Percentiles rank a stretch among this genome's conserved stretches.
Conservation (phyloP, 768 basidiomycete genomes). For the Pholiota microspora region DNA sequence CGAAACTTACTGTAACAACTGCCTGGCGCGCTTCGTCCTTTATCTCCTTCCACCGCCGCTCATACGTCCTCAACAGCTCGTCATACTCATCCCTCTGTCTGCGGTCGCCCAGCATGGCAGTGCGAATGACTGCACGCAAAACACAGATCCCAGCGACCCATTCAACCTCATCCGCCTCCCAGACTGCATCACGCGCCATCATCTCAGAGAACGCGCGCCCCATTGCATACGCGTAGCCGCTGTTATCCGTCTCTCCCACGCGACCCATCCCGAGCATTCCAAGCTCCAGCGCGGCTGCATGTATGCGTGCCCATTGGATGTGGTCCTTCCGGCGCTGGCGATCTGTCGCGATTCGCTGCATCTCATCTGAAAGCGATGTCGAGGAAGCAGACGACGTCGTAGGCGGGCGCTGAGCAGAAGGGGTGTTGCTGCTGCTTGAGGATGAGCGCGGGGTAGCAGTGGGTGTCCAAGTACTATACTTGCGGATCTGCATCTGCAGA, state of each 20-base stretch:
- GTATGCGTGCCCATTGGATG: constrained; percentile 66
- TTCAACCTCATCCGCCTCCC: constrained; percentile 66
- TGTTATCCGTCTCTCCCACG: constrained; percentile 36
- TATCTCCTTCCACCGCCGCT: constrained; percentile 69
- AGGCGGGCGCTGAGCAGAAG: not conserved
- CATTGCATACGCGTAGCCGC: constrained; percentile 41
- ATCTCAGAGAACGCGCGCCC: constrained; percentile 53
- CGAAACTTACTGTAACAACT: constrained; percentile 51
- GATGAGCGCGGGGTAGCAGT: constrained; percentile 1
- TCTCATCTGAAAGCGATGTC: constrained; percentile 50
- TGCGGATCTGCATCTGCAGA: constrained; percentile 58
- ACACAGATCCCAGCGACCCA: constrained; percentile 67
- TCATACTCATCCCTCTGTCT: constrained; percentile 53
- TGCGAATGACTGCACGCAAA: constrained; percentile 55
- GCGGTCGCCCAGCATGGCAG: constrained; percentile 44
- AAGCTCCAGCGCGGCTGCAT: constrained; percentile 61
- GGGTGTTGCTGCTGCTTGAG: not conserved
- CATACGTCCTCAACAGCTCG: constrained; percentile 53
- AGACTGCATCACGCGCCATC: constrained; percentile 63
- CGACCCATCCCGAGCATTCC: constrained; percentile 47
- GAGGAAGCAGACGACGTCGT: constrained; percentile 17
- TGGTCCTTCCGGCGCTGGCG: constrained; percentile 62
- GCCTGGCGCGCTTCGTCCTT: constrained; percentile 65
- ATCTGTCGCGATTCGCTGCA: constrained; percentile 61
- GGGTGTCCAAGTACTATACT: constrained; percentile 52